Conservation (phyloP, 2,329 filamentous ascomycete genomes). For the Phialophora macrospora region DNA sequence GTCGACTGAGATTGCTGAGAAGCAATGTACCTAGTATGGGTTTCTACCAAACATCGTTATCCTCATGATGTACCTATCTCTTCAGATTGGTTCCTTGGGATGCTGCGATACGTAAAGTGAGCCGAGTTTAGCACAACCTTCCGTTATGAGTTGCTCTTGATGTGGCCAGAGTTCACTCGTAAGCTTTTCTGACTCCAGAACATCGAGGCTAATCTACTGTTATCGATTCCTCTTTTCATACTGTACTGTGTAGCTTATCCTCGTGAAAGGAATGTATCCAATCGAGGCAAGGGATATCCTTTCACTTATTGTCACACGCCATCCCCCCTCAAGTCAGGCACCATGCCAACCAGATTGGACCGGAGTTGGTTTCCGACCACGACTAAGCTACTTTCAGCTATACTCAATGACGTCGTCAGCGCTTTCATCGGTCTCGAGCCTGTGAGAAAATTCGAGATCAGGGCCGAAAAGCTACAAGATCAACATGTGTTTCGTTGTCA, state of each 20-base stretch:
- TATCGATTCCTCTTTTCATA: background rate
- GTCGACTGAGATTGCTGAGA: background rate
- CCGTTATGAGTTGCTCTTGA: background rate
- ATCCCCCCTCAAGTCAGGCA: background rate
- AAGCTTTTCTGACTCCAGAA: background rate
- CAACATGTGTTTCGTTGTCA: background rate
- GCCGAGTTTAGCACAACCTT: background rate
- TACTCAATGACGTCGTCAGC: background rate
- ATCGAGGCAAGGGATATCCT: background rate
- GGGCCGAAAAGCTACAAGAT: conserved; percentile 4
- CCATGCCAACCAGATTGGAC: background rate
- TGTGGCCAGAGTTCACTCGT: background rate
- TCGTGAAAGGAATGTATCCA: background rate
- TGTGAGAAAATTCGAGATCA: conserved; percentile 4
- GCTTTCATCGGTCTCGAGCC: background rate
- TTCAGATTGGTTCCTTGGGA: background rate
- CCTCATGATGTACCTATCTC: background rate
- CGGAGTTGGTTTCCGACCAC: background rate
- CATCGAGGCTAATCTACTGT: background rate
- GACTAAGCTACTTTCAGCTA: background rate
- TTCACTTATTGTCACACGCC: background rate
- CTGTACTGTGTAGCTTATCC: background rate
- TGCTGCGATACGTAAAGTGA: background rate
- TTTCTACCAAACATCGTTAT: background rate
- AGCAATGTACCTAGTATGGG: background rate